Evolutionary conservation across 495 filamentous ascomycete genomes (phyloP).

Genomic region (Tuber calosporum): DNA sequence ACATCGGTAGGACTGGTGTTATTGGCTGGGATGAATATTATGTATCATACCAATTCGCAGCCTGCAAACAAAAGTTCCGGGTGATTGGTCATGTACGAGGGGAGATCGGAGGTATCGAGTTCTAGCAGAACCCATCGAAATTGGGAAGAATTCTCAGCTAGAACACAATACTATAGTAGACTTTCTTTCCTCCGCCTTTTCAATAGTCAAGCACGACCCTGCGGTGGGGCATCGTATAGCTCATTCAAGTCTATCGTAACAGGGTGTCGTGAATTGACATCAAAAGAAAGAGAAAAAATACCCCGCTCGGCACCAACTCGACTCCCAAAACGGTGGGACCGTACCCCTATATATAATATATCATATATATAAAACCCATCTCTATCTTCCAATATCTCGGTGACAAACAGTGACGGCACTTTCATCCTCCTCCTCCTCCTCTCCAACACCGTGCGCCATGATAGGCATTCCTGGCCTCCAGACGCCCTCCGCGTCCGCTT

Average conservation of each 20-base stretch:
- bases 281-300: no score
- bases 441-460: not conserved
- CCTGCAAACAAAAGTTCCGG: not conserved
- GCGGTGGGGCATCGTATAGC: not conserved
- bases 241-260: not conserved
- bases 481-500: not conserved
- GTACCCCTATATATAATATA: not conserved
- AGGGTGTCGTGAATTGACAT: not conserved
- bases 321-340: not conserved
- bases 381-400: not conserved
- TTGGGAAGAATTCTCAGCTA: not conserved
- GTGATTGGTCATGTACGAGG: not conserved
- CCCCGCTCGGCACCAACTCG: not conserved
- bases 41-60: no score
- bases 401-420: not conserved
- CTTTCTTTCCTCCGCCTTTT: not conserved
- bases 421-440: conserved; percentile 3
- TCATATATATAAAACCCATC: conserved; percentile 1
- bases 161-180: not conserved
- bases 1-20: not conserved
- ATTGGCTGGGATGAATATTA: not conserved
- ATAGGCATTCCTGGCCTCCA: conserved; percentile 4
- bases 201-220: not conserved
- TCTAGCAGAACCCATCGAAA: not conserved
- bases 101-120: not conserved